These are phyloP conservation scores for Wickerhamiella shivajii DNA, from an alignment of 805 yeast genomes.

Conservation along the genomic window DNA sequence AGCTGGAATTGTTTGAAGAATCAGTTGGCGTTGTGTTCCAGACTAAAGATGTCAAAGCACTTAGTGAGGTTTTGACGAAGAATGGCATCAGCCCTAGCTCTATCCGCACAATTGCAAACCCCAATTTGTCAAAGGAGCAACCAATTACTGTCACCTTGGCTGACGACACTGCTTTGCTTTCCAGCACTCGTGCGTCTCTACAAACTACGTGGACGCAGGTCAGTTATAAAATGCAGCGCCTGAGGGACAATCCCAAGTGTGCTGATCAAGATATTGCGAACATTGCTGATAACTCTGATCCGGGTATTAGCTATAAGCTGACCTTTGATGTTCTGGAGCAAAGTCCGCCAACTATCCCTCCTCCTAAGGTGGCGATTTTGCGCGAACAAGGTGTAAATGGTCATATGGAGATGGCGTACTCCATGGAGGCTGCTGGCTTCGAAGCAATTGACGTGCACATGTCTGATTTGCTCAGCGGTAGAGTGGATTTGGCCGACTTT, in stretches of 20 bases:
- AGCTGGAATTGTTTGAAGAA: conserved; percentile 66
- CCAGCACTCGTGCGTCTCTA: conserved; percentile 48
- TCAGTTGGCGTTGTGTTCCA: conserved; percentile 97
- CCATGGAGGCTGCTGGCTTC: conserved; percentile 90
- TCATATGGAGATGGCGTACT: conserved; percentile 97
- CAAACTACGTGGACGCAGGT: conserved; percentile 81
- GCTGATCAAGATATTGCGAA: conserved; percentile 74
- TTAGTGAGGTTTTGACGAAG: conserved; percentile 39
- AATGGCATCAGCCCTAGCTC: conserved; percentile 43
- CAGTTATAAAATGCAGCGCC: conserved; percentile 74
- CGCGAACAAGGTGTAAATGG: conserved; percentile 99
- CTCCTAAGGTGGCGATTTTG: conserved; percentile 84
- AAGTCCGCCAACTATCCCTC: conserved; percentile 24
- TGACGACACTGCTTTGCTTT: conserved; percentile 31
- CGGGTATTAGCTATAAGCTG: conserved; percentile 74
- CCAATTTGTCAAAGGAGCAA: conserved; percentile 36
- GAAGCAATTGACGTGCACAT: conserved; percentile 90
- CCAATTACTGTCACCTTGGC: conserved; percentile 34
- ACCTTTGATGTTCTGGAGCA: conserved; percentile 39
- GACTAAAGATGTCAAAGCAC: conserved; percentile 41
- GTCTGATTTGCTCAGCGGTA: conserved; percentile 75
- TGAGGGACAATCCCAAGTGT: conserved; percentile 86
- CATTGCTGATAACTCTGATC: conserved; percentile 68
- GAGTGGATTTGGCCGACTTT: conserved; percentile 50
- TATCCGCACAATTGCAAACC: conserved; percentile 52